Base-by-base conservation (phyloP, 768 basidiomycete species). In the Pleurotus sapidus region DNA sequence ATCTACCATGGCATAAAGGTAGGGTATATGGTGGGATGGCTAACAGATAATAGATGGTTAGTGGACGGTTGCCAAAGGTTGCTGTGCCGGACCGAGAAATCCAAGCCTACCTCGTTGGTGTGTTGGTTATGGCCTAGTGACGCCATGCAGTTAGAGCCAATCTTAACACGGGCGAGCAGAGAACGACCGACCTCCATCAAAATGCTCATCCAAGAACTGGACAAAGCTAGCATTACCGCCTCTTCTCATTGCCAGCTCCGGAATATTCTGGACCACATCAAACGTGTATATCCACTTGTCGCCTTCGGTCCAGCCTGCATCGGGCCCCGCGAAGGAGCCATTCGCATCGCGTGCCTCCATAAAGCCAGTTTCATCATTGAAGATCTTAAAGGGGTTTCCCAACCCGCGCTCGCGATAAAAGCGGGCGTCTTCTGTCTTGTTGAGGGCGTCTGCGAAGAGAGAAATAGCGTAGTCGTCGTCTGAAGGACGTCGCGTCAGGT, bases 21-120 rank as follows among this genome's bases (percentile, higher is more conserved):
- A 93, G 0, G 91, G 91, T 43, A 93, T 91, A 66, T 93, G 91
- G 60, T 93, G 92, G 0, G 89, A 91, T 0, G 92, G 91, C 87
- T 90, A 57, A 14, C 0, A 5, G 14, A 17, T 6, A 57, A 14
- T 1, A 5, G 14, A 17, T 6, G 37, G 8, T n/a, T 18, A 18
- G 50, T 39, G 15, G 9, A 20, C 38, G 17, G 45, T n/a, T n/a
- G n/a, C n/a, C n/a, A n/a, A n/a, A n/a, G n/a, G n/a, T n/a, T n/a
- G n/a, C n/a, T n/a, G n/a, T 34, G 30, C 43, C 8, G 17, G n/a
- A 43, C 34, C 12, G 30, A 40, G 8, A 25, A 30, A 40, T 15
- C 12, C 27, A 25, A 5, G 64, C 74, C 5, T 55, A 82, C 88
- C 78, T 93, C 91, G 61, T 93, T 94, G 1, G 84, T 86, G 60